These are phyloP conservation scores for Aspergillus vadensis DNA, from an alignment of 2,329 filamentous ascomycete species.

Conservation along the genomic window DNA sequence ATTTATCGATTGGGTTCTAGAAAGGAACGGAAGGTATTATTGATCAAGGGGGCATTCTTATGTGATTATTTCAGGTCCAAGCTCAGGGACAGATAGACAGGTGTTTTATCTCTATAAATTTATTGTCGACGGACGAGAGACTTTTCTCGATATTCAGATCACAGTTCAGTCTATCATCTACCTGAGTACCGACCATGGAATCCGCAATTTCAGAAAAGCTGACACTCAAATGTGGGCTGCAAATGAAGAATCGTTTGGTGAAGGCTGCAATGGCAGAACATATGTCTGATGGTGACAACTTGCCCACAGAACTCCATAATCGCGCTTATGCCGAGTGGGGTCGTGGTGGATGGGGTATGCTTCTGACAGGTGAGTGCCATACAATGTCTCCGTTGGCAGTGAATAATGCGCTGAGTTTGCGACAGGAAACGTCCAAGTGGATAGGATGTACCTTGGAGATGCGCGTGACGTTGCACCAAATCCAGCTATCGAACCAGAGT, in stretches of 20 bases:
- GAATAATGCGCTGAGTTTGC: neutral
- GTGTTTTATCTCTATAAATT: no score
- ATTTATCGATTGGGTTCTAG: no score
- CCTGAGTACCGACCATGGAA: neutral
- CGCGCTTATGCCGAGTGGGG: slow-evolving; percentile 10
- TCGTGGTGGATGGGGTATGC: slow-evolving; percentile 5
- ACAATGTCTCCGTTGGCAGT: neutral
- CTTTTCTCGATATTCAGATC: no score
- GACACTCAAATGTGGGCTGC: neutral
- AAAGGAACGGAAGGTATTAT: no score
- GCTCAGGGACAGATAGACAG: no score
- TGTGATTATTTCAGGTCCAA: no score
- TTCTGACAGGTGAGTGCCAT: slow-evolving; percentile 8
- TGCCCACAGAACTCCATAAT: slow-evolving; percentile 3
- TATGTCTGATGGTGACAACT: slow-evolving; percentile 1
- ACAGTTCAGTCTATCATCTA: no score
- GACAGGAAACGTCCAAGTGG: slow-evolving; percentile 11
- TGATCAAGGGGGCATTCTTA: no score
- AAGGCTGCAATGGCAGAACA: slow-evolving; percentile 13
- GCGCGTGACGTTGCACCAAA: neutral
- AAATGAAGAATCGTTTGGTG: neutral
- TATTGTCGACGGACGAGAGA: no score
- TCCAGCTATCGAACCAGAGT: neutral
- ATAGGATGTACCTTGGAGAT: slow-evolving; percentile 7
- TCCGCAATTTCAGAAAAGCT: neutral